These are phyloP conservation scores for Populus hybrid DNA, from an alignment of 441 rosid genomes.

Conservation along the genomic window DNA sequence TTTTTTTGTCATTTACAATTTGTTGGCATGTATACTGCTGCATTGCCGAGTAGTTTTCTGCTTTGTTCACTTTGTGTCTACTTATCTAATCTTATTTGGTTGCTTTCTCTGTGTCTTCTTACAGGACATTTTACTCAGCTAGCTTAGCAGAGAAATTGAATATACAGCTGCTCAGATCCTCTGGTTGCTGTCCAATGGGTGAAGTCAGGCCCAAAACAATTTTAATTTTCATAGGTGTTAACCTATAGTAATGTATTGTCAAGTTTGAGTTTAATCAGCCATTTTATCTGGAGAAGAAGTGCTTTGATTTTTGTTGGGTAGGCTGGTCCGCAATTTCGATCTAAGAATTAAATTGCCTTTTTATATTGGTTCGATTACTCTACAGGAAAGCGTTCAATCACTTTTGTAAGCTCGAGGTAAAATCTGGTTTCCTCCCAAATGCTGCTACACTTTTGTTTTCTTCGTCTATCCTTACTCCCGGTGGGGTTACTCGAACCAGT, in stretches of 20 bases:
- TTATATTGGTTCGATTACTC: slow-evolving; percentile 4
- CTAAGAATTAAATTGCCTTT: neutral
- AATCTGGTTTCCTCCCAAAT: neutral
- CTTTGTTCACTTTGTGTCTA: neutral
- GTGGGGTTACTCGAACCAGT: too few relatives aligned
- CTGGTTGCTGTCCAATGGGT: slow-evolving; percentile 21
- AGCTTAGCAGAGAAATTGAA: slow-evolving; percentile 86
- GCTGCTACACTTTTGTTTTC: neutral
- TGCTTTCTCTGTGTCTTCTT: neutral
- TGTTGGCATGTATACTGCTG: neutral
- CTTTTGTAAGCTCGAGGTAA: neutral
- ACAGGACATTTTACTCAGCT: slow-evolving; percentile 84
- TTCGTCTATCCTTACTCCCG: neutral
- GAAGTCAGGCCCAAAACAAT: neutral
- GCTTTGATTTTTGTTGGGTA: slow-evolving; percentile 13
- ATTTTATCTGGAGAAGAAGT: slow-evolving; percentile 4
- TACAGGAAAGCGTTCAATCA: neutral
- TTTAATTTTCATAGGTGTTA: neutral
- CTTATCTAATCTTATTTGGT: too few relatives aligned
- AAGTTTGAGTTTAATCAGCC: neutral
- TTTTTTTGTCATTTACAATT: neutral
- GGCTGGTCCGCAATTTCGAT: slow-evolving; percentile 2
- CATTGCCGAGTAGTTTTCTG: neutral
- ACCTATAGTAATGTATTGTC: neutral
- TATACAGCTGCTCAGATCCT: slow-evolving; percentile 91